These are phyloP conservation scores for Kernera saxatilis DNA, from an alignment of 345 rosid genomes.

Conservation along the genomic window DNA sequence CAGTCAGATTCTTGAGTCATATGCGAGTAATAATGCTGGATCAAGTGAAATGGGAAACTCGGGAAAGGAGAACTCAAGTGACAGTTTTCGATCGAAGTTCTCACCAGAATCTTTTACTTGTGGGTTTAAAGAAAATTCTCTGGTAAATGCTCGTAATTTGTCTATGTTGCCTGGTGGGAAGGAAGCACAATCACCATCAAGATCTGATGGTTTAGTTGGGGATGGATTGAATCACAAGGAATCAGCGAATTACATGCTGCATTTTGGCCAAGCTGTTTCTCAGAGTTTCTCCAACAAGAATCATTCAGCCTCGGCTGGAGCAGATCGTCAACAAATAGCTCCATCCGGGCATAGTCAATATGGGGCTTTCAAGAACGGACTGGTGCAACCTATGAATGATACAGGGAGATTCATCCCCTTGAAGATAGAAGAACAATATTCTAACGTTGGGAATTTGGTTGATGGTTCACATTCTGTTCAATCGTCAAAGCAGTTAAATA, in stretches of 20 bases:
- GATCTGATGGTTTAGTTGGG: constrained; percentile 33
- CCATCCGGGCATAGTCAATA: constrained; percentile 73
- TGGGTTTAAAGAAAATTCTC: neutral
- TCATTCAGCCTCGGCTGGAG: constrained; percentile 33
- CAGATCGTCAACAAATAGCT: constrained; percentile 53
- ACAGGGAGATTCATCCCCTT: constrained; percentile 28
- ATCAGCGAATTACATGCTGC: constrained; percentile 31
- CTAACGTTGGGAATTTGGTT: constrained; percentile 37
- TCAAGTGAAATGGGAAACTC: constrained; percentile 31
- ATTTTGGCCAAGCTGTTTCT: constrained; percentile 35
- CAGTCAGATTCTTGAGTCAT: constrained; percentile 42
- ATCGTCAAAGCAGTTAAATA: constrained; percentile 28
- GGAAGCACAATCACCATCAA: constrained; percentile 17
- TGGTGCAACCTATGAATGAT: constrained; percentile 45
- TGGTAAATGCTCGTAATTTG: constrained; percentile 40
- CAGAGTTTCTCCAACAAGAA: constrained; percentile 34
- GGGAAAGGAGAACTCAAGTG: constrained; percentile 5
- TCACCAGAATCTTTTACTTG: neutral
- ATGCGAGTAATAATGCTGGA: constrained; percentile 40
- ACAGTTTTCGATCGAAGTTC: neutral
- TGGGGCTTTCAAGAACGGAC: constrained; percentile 65
- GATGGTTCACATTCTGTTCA: constrained; percentile 34
- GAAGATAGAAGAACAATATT: constrained; percentile 41
- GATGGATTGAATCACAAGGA: constrained; percentile 31
- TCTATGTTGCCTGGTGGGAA: neutral